phyloP scores from a whole-genome alignment of 306 rosid species.

The Sicyos baderoa region DNA sequence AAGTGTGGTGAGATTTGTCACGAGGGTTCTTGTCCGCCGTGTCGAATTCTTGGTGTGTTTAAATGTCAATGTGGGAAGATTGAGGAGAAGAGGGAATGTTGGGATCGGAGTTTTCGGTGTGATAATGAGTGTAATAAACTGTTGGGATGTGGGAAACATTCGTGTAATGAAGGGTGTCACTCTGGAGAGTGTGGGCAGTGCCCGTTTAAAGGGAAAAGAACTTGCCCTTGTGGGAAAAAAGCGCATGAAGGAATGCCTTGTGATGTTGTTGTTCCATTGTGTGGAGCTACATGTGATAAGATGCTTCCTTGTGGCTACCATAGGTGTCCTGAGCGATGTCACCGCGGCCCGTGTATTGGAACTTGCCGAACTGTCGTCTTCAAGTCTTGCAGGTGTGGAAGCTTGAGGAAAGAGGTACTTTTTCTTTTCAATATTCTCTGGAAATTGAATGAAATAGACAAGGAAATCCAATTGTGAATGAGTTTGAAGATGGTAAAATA shows the following conservation, averaged over 20 bases:
- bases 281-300: slow-evolving; percentile 77
- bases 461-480: slow-evolving; percentile 8
- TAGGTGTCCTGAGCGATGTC: slow-evolving; percentile 84
- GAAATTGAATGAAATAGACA: neutral
- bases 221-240: slow-evolving; percentile 82
- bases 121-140: slow-evolving; percentile 42
- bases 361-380: slow-evolving; percentile 66
- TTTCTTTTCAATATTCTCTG: neutral
- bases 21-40: slow-evolving; percentile 56
- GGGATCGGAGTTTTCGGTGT: slow-evolving; percentile 56
- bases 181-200: slow-evolving; percentile 68
- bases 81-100: slow-evolving; percentile 67
- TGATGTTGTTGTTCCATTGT: slow-evolving; percentile 57
- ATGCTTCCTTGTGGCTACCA: slow-evolving; percentile 63
- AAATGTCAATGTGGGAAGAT: slow-evolving; percentile 61
- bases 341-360: slow-evolving; percentile 64
- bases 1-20: slow-evolving; percentile 59
- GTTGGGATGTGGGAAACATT: slow-evolving; percentile 73
- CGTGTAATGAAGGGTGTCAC: slow-evolving; percentile 70
- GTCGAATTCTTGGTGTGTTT: slow-evolving; percentile 37
- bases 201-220: slow-evolving; percentile 72
- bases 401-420: slow-evolving; percentile 81
- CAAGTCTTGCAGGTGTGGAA: slow-evolving; percentile 77
- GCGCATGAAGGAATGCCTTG: slow-evolving; percentile 68
- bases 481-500: slow-evolving; percentile 24